phyloP scores from a whole-genome alignment of 768 basidiomycete genomes.

The Panaeolus cyanescens region DNA sequence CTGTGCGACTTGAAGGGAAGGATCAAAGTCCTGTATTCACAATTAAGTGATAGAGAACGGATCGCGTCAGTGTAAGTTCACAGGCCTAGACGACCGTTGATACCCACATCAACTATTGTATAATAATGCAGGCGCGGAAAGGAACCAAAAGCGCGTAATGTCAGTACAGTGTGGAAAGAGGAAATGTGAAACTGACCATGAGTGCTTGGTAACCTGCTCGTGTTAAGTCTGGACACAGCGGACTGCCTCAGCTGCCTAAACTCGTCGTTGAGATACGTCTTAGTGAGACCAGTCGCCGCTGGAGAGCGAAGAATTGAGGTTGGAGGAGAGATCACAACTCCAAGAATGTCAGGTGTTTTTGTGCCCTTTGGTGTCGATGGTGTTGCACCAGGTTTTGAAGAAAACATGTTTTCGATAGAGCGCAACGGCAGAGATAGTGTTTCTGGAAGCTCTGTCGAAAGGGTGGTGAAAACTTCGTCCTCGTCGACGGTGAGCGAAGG shows the following conservation, averaged over 20 bases:
- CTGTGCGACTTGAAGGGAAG: not conserved
- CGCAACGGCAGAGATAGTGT: conserved; percentile 45
- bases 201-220: conserved; percentile 83
- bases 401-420: conserved; percentile 50
- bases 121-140: not conserved
- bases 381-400: conserved; percentile 27
- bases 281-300: conserved; percentile 76
- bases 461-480: conserved; percentile 34
- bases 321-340: conserved; percentile 70
- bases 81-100: conserved; percentile 30
- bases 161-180: not conserved
- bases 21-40: not conserved
- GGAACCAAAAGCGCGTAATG: not conserved
- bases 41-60: not conserved
- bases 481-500: conserved; percentile 39
- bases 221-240: conserved; percentile 75
- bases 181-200: conserved; percentile 50
- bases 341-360: conserved; percentile 59
- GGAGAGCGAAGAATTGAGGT: conserved; percentile 71
- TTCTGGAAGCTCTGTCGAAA: conserved; percentile 33
- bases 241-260: conserved; percentile 74
- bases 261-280: conserved; percentile 80
- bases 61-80: conserved; percentile 16
- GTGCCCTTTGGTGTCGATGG: conserved; percentile 60
- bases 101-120: conserved; percentile 42